Percentiles rank a stretch among this genome's conserved stretches.
phyloP scores from a whole-genome alignment of 2,329 filamentous ascomycete genomes.

The Colletotrichum musicola region DNA sequence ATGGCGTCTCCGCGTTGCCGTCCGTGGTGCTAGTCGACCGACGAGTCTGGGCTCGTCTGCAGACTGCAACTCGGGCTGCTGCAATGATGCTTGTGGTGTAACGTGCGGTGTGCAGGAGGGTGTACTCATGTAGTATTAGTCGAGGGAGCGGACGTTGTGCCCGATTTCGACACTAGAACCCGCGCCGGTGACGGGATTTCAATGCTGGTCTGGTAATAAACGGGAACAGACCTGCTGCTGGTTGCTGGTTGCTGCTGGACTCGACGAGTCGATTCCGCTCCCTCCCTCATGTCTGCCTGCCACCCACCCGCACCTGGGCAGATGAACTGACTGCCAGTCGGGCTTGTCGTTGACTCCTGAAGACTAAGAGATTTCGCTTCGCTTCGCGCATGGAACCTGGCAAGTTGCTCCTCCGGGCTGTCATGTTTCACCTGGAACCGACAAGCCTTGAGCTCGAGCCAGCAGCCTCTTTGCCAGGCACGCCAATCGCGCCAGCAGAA shows the following conservation, averaged over 20 bases:
- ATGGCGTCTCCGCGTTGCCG: constrained; percentile 29
- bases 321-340: not conserved
- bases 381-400: constrained; percentile 12
- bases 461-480: constrained; percentile 14
- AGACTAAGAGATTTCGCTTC: too few species aligned
- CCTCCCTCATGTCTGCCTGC: not conserved
- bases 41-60: constrained; percentile 25
- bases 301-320: constrained; percentile 7
- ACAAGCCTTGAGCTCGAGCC: constrained; percentile 27
- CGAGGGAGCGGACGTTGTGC: constrained; percentile 21
- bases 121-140: constrained; percentile 22
- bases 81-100: constrained; percentile 32
- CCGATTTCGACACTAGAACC: constrained; percentile 18
- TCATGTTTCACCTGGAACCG: constrained; percentile 29
- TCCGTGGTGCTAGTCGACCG: constrained; percentile 11
- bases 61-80: constrained; percentile 24
- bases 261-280: constrained; percentile 3
- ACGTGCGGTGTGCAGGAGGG: constrained; percentile 19
- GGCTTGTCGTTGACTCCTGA: constrained; percentile 6
- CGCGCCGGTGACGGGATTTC: constrained; percentile 21
- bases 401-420: constrained; percentile 19
- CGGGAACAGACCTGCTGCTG: not conserved
- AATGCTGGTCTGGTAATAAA: not conserved
- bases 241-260: not conserved
- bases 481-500: constrained; percentile 28